Base-by-base conservation (phyloP, 2,329 filamentous ascomycete genomes). In the Aspergillaceae sp. region DNA sequence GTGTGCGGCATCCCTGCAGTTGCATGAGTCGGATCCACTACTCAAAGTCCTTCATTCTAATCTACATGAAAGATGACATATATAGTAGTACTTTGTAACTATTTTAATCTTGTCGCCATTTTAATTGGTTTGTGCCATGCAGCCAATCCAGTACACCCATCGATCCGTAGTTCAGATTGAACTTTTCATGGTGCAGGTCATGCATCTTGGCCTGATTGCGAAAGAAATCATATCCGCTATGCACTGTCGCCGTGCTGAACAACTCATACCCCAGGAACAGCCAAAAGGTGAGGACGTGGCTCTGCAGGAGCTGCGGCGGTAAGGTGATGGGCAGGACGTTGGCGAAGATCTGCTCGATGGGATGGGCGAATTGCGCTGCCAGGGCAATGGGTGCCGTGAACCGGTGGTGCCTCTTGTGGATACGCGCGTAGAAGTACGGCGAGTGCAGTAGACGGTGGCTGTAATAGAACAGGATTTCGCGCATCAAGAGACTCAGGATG, bases 151-250 rank as follows among this genome's bases (percentile, higher is more conserved):
- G 56, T 43, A 74, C 53, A 2, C 74, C 75, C 50, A 78, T 63
- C 0, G 68, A 71, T 1, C 76, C 76, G 60, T 73, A 80, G 51
- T 79, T 72, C 9, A 78, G 61, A 46, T 72, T 70, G 52, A 79
- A 79, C 51, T 71, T 70, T 65, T 79, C 75, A 59, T 80, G 77
- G 53, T 81, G 78, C 29, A 72, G 58, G 60, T 81, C 78, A 60
- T 81, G 77, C 57, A 70, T 71, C 51, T 63, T 65, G 0, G 76
- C 76, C 46, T 56, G 55, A 6, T 51, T 50, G 2, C 46, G 19
- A n/a, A 77, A 69, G 51, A 79, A 79, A 43, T 79, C 75, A 56
- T 77, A 80, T 5, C 77, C 78, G 48, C 74, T 78, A 57, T 80
- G 77, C 45, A 79, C 76, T 0, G 72, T 74, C 3, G 68, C 64